Evolutionary conservation across 2,329 filamentous ascomycete genomes (phyloP).

Genomic region (Parastagonospora avenae): DNA sequence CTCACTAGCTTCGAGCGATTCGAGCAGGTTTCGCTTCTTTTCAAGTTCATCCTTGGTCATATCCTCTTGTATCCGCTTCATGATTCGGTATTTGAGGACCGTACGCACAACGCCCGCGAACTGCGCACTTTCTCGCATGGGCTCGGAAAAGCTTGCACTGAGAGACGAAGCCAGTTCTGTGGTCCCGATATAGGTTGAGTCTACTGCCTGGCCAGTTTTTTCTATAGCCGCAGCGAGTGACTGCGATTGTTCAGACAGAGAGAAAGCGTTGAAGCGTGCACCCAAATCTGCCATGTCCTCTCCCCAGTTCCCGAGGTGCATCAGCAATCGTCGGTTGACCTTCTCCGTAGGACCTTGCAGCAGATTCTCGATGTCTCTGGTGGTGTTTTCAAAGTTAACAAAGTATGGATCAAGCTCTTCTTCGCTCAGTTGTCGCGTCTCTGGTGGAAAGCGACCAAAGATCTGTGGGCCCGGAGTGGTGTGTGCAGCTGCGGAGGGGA

Average conservation of each 20-base stretch:
- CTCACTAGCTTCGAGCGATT: constrained; percentile 92
- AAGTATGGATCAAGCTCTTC: constrained; percentile 96
- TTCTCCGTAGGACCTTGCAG: constrained; percentile 95
- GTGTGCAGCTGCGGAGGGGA: constrained; percentile 61
- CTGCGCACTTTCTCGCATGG: constrained; percentile 96
- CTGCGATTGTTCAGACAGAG: constrained; percentile 87
- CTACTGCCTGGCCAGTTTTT: constrained; percentile 89
- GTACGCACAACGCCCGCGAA: constrained; percentile 92
- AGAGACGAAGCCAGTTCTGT: constrained; percentile 86
- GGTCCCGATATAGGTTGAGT: constrained; percentile 94
- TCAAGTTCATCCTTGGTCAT: constrained; percentile 92
- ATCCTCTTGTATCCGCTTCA: constrained; percentile 96
- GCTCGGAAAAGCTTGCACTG: constrained; percentile 94
- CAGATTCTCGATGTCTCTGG: constrained; percentile 86
- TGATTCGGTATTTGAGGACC: constrained; percentile 84
- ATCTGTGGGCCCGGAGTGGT: constrained; percentile 65
- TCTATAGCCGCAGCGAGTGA: constrained; percentile 92
- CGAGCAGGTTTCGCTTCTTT: constrained; percentile 81
- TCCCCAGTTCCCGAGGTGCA: constrained; percentile 81
- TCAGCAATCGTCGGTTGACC: constrained; percentile 87
- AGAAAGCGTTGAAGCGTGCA: constrained; percentile 96
- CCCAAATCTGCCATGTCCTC: constrained; percentile 91
- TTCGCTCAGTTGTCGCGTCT: constrained; percentile 76
- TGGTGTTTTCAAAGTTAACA: constrained; percentile 87
- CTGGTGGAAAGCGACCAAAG: constrained; percentile 81